A percentile compares a stretch with the other conserved stretches of the same genome.
Conservation (phyloP, 352 stramenopile species). For the Bremia lactucae region DNA sequence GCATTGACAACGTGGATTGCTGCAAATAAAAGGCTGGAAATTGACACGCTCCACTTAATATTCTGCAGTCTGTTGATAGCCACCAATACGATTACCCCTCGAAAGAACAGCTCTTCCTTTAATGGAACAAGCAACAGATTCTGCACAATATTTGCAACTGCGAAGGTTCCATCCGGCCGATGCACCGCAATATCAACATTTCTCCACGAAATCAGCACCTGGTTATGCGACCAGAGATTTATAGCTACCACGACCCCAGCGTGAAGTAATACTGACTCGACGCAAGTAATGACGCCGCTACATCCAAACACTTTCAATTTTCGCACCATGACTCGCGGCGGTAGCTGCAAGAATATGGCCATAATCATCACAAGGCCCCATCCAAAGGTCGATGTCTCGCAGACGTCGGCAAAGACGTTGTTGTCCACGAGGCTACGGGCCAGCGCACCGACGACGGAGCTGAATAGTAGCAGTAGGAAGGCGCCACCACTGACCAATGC, state of each 20-base stretch:
- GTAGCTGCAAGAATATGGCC: constrained; percentile 26
- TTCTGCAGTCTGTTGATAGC: constrained; percentile 30
- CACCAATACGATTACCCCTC: constrained; percentile 36
- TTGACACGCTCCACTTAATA: constrained; percentile 8
- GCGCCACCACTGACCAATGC: constrained; percentile 15
- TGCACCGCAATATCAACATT: constrained; percentile 9
- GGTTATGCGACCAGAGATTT: not conserved
- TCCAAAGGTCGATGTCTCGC: constrained; percentile 15
- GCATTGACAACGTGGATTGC: constrained; percentile 36
- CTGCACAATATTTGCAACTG: constrained; percentile 9
- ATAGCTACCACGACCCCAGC: constrained; percentile 2
- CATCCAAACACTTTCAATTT: constrained; percentile 8
- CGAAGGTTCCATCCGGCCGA: constrained; percentile 6
- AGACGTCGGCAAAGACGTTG: constrained; percentile 2
- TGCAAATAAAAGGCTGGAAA: constrained; percentile 39
- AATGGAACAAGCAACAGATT: constrained; percentile 31
- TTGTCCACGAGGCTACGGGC: constrained; percentile 3
- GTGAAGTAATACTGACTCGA: constrained; percentile 13
- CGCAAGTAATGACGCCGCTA: constrained; percentile 1
- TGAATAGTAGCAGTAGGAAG: constrained; percentile 26
- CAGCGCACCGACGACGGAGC: constrained; percentile 10
- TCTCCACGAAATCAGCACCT: constrained; percentile 16
- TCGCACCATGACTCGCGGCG: constrained; percentile 6
- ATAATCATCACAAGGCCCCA: constrained; percentile 20
- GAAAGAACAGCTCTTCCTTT: constrained; percentile 61